Evolutionary conservation across 163 green algal species (phyloP).

Genomic region (Coccomyxa subellipsoidea): DNA sequence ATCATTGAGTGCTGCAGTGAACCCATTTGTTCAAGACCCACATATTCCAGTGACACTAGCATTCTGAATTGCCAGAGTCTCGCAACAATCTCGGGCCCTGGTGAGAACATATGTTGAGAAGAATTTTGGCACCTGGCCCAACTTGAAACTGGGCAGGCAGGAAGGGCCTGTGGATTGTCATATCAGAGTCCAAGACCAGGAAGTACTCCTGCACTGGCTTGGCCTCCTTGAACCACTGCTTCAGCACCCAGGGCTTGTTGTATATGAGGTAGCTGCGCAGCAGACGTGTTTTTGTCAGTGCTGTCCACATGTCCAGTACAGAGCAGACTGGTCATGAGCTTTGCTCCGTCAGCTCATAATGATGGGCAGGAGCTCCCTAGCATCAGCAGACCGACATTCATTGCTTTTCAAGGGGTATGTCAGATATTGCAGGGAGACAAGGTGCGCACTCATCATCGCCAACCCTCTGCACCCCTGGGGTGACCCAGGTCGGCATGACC

Average conservation of each 20-base stretch:
- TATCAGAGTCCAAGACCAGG: slow-evolving; percentile 1
- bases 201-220: not conserved
- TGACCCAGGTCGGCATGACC: slow-evolving; percentile 11
- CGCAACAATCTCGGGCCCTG: too few relatives aligned
- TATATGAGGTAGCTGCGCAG: not conserved
- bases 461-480: not conserved
- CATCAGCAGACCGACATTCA: too few relatives aligned
- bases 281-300: not conserved
- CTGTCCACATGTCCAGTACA: too few relatives aligned
- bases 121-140: not conserved
- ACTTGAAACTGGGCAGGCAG: not conserved
- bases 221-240: not conserved
- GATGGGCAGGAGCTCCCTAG: too few relatives aligned
- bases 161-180: slow-evolving; percentile 1
- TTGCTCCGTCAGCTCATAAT: too few relatives aligned
- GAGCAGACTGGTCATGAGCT: too few relatives aligned
- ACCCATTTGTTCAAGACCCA: not conserved
- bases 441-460: not conserved
- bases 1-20: not conserved
- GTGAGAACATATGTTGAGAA: too few relatives aligned
- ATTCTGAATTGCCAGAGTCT: too few relatives aligned
- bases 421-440: not conserved
- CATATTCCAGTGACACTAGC: too few relatives aligned
- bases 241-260: slow-evolving; percentile 5
- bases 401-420: too few relatives aligned